These are phyloP conservation scores for Mimosa pudica DNA, from an alignment of 306 rosid species.

Conservation along the genomic window DNA sequence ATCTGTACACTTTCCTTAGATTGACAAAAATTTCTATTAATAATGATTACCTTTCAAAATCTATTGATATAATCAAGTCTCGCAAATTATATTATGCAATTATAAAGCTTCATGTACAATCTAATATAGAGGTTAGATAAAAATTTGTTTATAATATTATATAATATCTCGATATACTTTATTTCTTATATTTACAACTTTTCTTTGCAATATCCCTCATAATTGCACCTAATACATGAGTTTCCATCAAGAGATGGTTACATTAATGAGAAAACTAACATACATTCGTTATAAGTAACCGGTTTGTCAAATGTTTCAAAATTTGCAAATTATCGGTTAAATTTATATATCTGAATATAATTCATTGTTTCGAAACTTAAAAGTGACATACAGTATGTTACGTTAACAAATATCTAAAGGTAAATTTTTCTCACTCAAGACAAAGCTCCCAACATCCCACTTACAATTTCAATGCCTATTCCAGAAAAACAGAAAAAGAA, in stretches of 20 bases:
- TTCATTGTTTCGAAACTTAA: neutral
- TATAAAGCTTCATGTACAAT: neutral
- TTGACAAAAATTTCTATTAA: neutral
- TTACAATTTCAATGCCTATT: neutral
- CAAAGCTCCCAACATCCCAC: neutral
- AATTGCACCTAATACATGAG: no score
- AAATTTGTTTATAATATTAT: no score
- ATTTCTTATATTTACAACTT: no score
- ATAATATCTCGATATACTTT: no score
- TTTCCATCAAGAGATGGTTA: no score
- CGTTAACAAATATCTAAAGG: no score
- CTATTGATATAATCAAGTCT: neutral
- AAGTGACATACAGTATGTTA: neutral
- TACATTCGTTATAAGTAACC: no score
- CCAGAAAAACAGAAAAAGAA: neutral
- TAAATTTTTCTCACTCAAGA: neutral
- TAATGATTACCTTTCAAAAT: neutral
- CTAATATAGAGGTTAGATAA: no score
- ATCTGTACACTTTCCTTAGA: neutral
- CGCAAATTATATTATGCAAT: neutral
- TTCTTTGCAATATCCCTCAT: no score
- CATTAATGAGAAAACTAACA: no score
- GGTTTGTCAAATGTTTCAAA: no score
- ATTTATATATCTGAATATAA: neutral
- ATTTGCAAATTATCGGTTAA: neutral